These are phyloP conservation scores for Neoascochyta sp. DNA, from an alignment of 2,329 filamentous ascomycete genomes.

Conservation along the genomic window DNA sequence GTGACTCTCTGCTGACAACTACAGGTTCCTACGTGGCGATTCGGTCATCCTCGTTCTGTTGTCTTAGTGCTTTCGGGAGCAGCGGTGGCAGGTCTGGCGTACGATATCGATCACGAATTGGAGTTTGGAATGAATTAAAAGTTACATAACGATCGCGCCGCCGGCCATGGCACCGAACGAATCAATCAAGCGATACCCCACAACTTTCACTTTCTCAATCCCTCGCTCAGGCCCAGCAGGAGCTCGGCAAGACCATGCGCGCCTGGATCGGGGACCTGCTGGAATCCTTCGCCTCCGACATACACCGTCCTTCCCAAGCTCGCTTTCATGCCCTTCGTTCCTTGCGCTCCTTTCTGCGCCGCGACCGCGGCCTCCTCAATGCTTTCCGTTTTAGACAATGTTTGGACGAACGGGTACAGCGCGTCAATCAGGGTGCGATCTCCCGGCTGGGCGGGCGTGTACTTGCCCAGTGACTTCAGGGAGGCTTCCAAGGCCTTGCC, in stretches of 20 bases:
- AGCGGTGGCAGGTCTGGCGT: conserved; percentile 9
- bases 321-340: conserved; percentile 88
- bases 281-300: conserved; percentile 68
- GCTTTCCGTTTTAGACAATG: conserved; percentile 61
- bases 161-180: conserved; percentile 21
- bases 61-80: conserved; percentile 51
- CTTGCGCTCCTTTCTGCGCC: conserved; percentile 70
- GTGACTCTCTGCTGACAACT: conserved; percentile 10
- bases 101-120: conserved; percentile 15
- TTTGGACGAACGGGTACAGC: conserved; percentile 79
- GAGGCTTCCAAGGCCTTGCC: conserved; percentile 68
- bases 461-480: conserved; percentile 61
- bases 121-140: conserved; percentile 31
- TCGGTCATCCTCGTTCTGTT: conserved; percentile 83
- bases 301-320: conserved; percentile 82
- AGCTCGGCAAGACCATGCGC: conserved; percentile 80
- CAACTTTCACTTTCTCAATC: conserved; percentile 35
- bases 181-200: conserved; percentile 30
- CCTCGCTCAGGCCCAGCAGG: conserved; percentile 70
- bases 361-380: conserved; percentile 71
- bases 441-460: conserved; percentile 84
- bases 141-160: conserved; percentile 31
- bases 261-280: conserved; percentile 69
- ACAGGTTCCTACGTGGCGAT: conserved; percentile 79
- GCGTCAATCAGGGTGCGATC: conserved; percentile 91